Base-by-base conservation (phyloP, 179 eudicot genomes). In the Drosera spatulata region DNA sequence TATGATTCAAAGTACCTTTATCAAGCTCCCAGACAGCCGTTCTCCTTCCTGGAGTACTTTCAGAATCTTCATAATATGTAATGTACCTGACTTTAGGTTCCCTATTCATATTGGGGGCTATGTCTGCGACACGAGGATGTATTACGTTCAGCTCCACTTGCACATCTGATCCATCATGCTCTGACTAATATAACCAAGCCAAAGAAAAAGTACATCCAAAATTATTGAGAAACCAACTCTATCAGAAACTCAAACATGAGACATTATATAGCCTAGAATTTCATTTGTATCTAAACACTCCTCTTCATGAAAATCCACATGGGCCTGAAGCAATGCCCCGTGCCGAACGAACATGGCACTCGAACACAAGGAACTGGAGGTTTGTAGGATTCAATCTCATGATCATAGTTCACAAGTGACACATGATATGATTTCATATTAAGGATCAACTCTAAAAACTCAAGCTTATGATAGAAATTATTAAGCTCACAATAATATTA, bases 21-120 rank as follows among this genome's bases (percentile, higher is more conserved):
- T 88, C 98, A 75, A 91, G 78, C 80, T 91, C 98, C 98, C 98
- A 91, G 43, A 91, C 93, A 46, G 96, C 98, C 49, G 96, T 91
- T 64, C 96, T 79, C 69, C 81, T 82, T 51, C 87, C 98, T 41
- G 93, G 86, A 63, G 86, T 86, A 75, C 93, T 88, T 76, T 84
- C 89, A 67, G 98, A 77, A 75, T 91, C 98, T 78, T 91, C 96
- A 56, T 84, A 91, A 71, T 82, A 91, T 10, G 98, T 91, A 72
- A 91, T 84, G 80, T 91, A 91, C 79, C 88, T 91, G 59, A 73
- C 87, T 70, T 75, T 79, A 59, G 91, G 76, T 58, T 85, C 76
- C 79, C 77, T 86, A 55, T 93, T 86, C 98, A 91, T 91, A 72
- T 84, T 84, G 54, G 98, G 89, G 56, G 84, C 53, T 56, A 91